Base-by-base conservation (phyloP, 2,329 filamentous ascomycete species). In the Ascochyta pisi region DNA sequence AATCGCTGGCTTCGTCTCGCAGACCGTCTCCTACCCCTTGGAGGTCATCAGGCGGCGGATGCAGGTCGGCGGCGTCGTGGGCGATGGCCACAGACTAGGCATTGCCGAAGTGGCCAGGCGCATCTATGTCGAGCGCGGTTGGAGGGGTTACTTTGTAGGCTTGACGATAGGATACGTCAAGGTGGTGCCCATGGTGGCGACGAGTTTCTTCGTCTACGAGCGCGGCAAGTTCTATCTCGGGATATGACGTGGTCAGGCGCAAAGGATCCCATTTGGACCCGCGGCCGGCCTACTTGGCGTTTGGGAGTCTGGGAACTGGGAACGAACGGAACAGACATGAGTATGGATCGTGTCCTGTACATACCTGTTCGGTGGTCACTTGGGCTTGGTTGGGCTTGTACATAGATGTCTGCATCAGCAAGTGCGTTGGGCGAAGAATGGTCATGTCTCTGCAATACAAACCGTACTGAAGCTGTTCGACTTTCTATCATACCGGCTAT, bases 111-210 rank as follows among this genome's bases (percentile, higher is more conserved):
- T 94, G 1, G 88, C 88, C 3, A 79, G 78, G 62, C 83, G 87
- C 71, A 95, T 99, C 61, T 87, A 87, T 64, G 79, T 83, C 41
- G 92, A 97, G 77, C 84, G 83, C 53, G 95, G 95, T 0, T 77
- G 88, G 56, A 82, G 84, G 46, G 95, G 95, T 0, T 98, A 96
- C 79, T 99, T 92, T 76, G 89, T 98, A 10, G 95, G 95, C 0
- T 78, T 99, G 73, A 91, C 90, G 1, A 97, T 99, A 76, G 95
- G 95, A 7, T 99, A 98, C 76, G 85, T 92, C 70, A 99, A 99
- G 80, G 86, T 98, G 47, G 83, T 97, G 60, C 95, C 95, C 3
- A 89, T 99, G 91, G 86, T 80, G 26, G 95, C 95, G 12, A 86
- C 84, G 15, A 84, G 84, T 61, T 89, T 89, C 73, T 88, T 84